These are phyloP conservation scores for Termitomyces sp. DNA, from an alignment of 768 basidiomycete species.

Conservation along the genomic window DNA sequence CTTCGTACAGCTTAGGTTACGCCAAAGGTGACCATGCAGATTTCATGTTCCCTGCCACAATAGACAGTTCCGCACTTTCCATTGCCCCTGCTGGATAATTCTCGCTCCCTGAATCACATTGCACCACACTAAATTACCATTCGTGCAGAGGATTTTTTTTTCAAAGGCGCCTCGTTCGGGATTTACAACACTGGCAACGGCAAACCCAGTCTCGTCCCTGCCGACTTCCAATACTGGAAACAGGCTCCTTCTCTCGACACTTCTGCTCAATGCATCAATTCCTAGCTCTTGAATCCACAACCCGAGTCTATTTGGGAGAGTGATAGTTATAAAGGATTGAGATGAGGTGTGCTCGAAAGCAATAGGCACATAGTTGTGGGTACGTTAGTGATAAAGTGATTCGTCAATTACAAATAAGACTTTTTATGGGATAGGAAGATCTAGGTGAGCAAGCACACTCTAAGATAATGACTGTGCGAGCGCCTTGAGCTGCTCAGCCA, in stretches of 20 bases:
- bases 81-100: constrained; percentile 27
- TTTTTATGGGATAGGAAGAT: not conserved
- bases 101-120: not conserved
- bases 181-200: constrained; percentile 34
- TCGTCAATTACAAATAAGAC: not conserved
- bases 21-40: constrained; percentile 22
- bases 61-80: constrained; percentile 27
- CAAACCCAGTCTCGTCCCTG: constrained; percentile 26
- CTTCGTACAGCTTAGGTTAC: constrained; percentile 26
- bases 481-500: constrained; percentile 61
- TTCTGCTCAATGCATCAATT: not conserved
- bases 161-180: constrained; percentile 31
- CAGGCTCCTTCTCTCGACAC: constrained; percentile 15
- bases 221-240: constrained; percentile 32
- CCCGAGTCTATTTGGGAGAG: constrained; percentile 6
- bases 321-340: not conserved
- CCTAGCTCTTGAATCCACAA: not conserved
- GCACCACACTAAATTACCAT: not conserved
- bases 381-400: constrained; percentile 1
- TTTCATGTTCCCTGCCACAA: constrained; percentile 20
- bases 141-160: constrained; percentile 28
- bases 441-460: not conserved
- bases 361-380: constrained; percentile 5
- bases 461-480: constrained; percentile 27
- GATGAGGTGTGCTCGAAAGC: constrained; percentile 4